Evolutionary conservation across 2,329 filamentous ascomycete genomes (phyloP).

Genomic region (Pseudogymnoascus sp.): DNA sequence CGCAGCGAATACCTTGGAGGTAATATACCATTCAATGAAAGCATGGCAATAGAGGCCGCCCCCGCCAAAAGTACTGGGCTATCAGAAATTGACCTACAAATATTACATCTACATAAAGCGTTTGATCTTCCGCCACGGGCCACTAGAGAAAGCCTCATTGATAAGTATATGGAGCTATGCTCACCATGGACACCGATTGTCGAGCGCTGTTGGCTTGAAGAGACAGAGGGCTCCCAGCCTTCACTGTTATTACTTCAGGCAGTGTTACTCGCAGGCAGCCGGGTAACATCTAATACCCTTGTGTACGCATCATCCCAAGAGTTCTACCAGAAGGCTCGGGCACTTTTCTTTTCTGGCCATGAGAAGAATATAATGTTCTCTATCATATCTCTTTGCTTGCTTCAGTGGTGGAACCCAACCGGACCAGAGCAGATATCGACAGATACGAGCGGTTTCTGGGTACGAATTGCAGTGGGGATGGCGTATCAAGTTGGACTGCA

Average conservation of each 20-base stretch:
- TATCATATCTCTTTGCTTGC: conserved; percentile 25
- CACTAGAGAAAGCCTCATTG: conserved; percentile 15
- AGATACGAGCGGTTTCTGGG: conserved; percentile 38
- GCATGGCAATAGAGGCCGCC: background rate
- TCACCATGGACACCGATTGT: conserved; percentile 21
- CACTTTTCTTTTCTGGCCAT: conserved; percentile 29
- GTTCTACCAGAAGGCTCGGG: conserved; percentile 29
- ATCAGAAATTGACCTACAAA: conserved; percentile 7
- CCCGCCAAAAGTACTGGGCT: background rate
- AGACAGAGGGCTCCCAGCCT: conserved; percentile 21
- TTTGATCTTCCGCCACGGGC: conserved; percentile 14
- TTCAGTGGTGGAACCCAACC: conserved; percentile 32
- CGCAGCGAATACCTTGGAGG: conserved; percentile 8
- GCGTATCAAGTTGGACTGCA: conserved; percentile 38
- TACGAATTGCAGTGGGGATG: conserved; percentile 34
- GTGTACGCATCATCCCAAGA: conserved; percentile 24
- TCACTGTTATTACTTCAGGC: conserved; percentile 31
- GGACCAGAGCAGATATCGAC: conserved; percentile 31
- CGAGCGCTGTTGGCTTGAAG: conserved; percentile 25
- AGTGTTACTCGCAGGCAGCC: conserved; percentile 35
- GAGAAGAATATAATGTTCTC: conserved; percentile 30
- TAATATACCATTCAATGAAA: conserved; percentile 8
- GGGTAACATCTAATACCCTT: conserved; percentile 29
- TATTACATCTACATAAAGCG: conserved; percentile 1
- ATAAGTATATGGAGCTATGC: conserved; percentile 19